Evolutionary conservation across 192 early-diverging fungal genomes (phyloP).

Genomic region (Coemansia sp.): DNA sequence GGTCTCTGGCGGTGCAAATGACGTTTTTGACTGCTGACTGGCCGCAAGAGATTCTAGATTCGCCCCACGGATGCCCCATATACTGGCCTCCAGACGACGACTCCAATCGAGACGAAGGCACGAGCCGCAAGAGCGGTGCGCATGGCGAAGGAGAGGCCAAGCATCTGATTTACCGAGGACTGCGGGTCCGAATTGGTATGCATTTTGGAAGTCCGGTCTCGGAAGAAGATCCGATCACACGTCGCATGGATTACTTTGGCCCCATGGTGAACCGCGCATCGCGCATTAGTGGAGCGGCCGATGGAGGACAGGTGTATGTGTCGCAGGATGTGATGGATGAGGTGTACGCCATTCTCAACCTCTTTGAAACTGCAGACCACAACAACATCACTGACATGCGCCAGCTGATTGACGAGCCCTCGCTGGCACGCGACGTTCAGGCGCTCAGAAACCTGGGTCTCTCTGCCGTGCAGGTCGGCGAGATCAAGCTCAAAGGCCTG

Average conservation of each 20-base stretch:
- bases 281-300: slow-evolving; percentile 78
- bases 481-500: slow-evolving; percentile 81
- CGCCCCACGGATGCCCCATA: slow-evolving; percentile 72
- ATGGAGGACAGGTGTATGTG: slow-evolving; percentile 88
- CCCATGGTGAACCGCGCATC: slow-evolving; percentile 89
- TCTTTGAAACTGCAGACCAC: slow-evolving; percentile 54
- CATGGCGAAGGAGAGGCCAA: slow-evolving; percentile 26
- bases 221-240: slow-evolving; percentile 84
- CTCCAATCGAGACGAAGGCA: slow-evolving; percentile 9
- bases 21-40: slow-evolving; percentile 80
- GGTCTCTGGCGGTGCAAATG: slow-evolving; percentile 85
- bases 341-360: slow-evolving; percentile 48
- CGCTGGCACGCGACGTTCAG: slow-evolving; percentile 55
- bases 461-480: slow-evolving; percentile 73
- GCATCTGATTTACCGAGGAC: slow-evolving; percentile 74
- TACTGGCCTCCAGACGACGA: slow-evolving; percentile 58
- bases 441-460: slow-evolving; percentile 70
- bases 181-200: slow-evolving; percentile 92
- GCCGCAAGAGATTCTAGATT: slow-evolving; percentile 82
- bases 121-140: slow-evolving; percentile 16
- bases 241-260: slow-evolving; percentile 95
- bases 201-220: slow-evolving; percentile 87
- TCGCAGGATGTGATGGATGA: slow-evolving; percentile 79
- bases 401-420: slow-evolving; percentile 54
- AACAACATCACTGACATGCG: slow-evolving; percentile 53